Evolutionary conservation across 78 protist genomes (phyloP), one percentile per base, ranked within the genome.

Genomic region (Polysphondylium violaceum): DNA sequence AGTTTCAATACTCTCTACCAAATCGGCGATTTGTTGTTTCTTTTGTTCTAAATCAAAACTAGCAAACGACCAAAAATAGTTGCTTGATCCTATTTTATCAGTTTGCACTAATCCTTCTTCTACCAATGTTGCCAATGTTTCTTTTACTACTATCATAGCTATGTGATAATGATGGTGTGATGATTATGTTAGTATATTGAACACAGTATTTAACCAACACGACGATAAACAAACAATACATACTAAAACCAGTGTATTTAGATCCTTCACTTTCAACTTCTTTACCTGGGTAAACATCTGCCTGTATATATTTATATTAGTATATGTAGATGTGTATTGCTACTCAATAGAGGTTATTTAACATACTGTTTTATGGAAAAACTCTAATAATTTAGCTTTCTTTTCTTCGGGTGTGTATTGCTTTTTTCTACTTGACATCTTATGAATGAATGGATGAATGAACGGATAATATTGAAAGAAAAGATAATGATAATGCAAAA

Each of bases 391-490:
- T 27, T 79, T 79, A 27, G 64, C 77, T 67, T 68, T 64, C 38
- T 79, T 79, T 27, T 79, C 89, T 40, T 79, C 89, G 33, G 41
- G 56, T 79, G 89, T 53, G 36, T 55, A 27, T 19, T 43, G 60
- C n/a, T 79, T 79, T 67, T 55, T 79, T 79, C 89, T 79, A 64
- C 76, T 61, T 21, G 88, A 67, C 88, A 78, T 78, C 5, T 29
- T 67, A 36, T 64, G 17, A 12, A n/a, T 29, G 19, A 19, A 9
- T 19, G n/a, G n/a, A n/a, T n/a, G n/a, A n/a, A n/a, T n/a, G n/a
- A n/a, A n/a, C n/a, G n/a, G n/a, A n/a, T n/a, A n/a, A 14, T 47
- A 47, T 11, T 47, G 8, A 47, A 11, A 47, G 53, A 14, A 47
- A 14, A 8, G 53, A 47, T 11, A 47, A 47, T 47, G 8, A 47